These are phyloP conservation scores for Neurospora sp. DNA, from an alignment of 495 filamentous ascomycete species.

Conservation along the genomic window DNA sequence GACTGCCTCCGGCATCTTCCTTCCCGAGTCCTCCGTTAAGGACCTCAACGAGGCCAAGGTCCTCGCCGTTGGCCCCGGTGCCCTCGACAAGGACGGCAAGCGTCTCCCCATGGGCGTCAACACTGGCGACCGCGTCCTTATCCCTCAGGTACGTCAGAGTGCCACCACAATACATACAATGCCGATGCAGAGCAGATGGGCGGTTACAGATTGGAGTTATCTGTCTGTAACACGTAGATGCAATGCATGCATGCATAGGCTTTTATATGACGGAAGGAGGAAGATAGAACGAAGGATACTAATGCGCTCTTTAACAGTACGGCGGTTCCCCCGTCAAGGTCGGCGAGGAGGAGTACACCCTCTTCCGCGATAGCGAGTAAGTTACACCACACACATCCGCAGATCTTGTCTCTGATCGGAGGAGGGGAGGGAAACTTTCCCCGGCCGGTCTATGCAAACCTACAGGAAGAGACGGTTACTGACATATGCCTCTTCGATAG, in stretches of 20 bases:
- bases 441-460: background rate
- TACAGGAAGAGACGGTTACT: constrained; percentile 5
- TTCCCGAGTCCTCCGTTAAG: constrained; percentile 94
- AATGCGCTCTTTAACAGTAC: constrained; percentile 48
- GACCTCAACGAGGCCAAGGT: constrained; percentile 96
- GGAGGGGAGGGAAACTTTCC: background rate
- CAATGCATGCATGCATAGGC: background rate
- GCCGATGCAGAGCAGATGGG: background rate
- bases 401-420: background rate
- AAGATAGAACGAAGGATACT: constrained; percentile 13
- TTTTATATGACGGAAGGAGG: background rate
- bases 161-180: background rate
- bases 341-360: constrained; percentile 87
- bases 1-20: constrained; percentile 92
- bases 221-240: background rate
- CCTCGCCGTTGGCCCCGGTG: constrained; percentile 87
- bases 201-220: constrained; percentile 2
- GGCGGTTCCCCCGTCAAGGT: constrained; percentile 95
- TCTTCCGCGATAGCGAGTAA: constrained; percentile 96
- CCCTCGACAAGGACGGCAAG: constrained; percentile 76
- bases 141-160: constrained; percentile 69
- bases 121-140: constrained; percentile 85
- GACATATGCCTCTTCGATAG: constrained; percentile 30
- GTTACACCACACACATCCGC: constrained; percentile 22
- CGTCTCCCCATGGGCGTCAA: constrained; percentile 69